Evolutionary conservation across 1,284 basidiomycete species (phyloP), one percentile per base, ranked within the genome.

Genomic region (Heliocybe sulcata): DNA sequence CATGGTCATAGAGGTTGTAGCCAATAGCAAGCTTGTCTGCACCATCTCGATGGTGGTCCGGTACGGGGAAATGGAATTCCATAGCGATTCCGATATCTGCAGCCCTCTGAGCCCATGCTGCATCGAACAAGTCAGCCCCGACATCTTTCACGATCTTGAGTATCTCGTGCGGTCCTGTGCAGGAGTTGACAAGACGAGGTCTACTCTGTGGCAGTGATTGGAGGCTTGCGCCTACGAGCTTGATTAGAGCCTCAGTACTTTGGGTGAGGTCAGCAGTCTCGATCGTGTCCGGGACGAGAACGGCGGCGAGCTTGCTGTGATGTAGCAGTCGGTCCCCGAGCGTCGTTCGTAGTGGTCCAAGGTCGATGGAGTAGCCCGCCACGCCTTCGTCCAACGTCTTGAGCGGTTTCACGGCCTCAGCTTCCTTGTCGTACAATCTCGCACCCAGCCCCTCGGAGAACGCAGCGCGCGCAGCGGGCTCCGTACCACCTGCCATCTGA

Each of bases 51-150:
- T 6, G 29, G 8, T 19, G 20, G 10, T 52, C 26, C n/a, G 70
- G 66, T 0, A 72, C 74, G 0, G 90, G 89, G 65, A 93, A 93
- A 2, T 63, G 63, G 65, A 93, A 92, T 62, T 92, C 89, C 2
- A 93, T 70, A 0, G 83, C 87, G 25, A 92, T 69, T 16, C 91
- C 90, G 19, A 81, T 63, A 55, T 82, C 74, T 4, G 85, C 85
- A 1, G 82, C 80, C 11, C 75, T 66, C 60, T 85, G 80, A 0
- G 82, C 87, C 83, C 86, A 92, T 11, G 74, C 73, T 0, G 79
- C 77, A 61, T 91, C 89, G 58, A 92, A 85, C 0, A 92, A 60
- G 63, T 93, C 91, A 12, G 89, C 65, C 0, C 91, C 90, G 2
- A 85, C 74, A 48, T 80, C 73, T 1, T 71, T 69, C 26, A 92